Evolutionary conservation across 306 rosid species (phyloP).

Genomic region (Glycine tomentella): DNA sequence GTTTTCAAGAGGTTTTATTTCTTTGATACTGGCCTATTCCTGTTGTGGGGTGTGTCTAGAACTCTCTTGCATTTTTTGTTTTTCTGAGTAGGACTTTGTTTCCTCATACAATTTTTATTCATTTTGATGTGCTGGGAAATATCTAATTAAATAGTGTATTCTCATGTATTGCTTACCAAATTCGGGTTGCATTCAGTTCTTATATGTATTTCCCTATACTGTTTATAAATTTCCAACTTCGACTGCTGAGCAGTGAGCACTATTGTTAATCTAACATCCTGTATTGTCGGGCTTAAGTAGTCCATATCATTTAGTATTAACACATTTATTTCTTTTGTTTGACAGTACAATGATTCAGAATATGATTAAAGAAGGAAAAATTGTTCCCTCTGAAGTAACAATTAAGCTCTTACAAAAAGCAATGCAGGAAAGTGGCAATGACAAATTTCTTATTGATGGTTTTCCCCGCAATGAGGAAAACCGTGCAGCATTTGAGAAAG

Average conservation of each 20-base stretch:
- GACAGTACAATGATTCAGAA: conserved; percentile 89
- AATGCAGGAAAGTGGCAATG: conserved; percentile 76
- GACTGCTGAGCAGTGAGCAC: background rate
- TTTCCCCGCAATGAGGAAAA: conserved; percentile 99
- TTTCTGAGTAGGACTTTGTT: too few relatives aligned
- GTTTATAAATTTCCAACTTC: background rate
- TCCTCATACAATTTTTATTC: background rate
- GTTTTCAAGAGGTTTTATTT: too few relatives aligned
- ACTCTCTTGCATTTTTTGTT: too few relatives aligned
- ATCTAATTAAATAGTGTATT: background rate
- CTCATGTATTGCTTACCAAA: background rate
- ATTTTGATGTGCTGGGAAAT: conserved; percentile 2
- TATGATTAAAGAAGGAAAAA: conserved; percentile 95
- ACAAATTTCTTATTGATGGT: conserved; percentile 97
- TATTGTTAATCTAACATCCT: conserved; percentile 18
- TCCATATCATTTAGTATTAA: conserved; percentile 18
- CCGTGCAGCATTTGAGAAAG: conserved; percentile 96
- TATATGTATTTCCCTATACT: background rate
- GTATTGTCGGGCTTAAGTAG: conserved; percentile 40
- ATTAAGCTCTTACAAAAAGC: conserved; percentile 90
- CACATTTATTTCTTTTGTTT: conserved; percentile 42
- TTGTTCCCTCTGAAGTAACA: conserved; percentile 96
- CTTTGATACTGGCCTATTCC: too few relatives aligned
- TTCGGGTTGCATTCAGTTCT: background rate
- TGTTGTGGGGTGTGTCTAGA: too few relatives aligned